These are phyloP conservation scores for Didymella arachidicola DNA, from an alignment of 2,329 filamentous ascomycete genomes.

Conservation along the genomic window DNA sequence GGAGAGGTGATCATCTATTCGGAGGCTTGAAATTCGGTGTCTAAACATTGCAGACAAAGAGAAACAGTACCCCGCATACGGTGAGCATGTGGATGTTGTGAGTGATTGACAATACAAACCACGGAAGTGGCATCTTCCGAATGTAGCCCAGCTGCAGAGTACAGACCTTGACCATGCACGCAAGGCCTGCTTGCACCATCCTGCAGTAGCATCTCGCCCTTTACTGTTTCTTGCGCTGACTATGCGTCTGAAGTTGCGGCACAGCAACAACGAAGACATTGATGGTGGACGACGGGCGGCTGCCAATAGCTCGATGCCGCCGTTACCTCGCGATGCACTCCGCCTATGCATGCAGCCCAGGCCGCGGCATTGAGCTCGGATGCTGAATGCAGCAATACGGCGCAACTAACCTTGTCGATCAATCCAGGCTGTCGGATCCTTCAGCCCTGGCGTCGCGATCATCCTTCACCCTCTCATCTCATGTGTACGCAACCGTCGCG, in stretches of 20 bases:
- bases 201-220: not conserved
- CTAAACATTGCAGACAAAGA: not conserved
- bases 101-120: not conserved
- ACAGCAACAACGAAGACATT: not conserved
- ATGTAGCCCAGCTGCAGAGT: conserved; percentile 7
- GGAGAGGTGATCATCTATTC: not conserved
- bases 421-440: conserved; percentile 19
- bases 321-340: not conserved
- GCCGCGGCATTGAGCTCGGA: conserved; percentile 8
- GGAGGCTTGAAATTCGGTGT: not conserved
- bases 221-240: not conserved
- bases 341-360: conserved; percentile 7
- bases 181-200: conserved; percentile 1
- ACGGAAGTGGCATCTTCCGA: conserved; percentile 12
- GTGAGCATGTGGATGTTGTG: not conserved
- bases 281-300: conserved; percentile 3
- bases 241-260: not conserved
- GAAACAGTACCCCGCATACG: conserved; percentile 5
- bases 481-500: not conserved
- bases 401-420: conserved; percentile 23
- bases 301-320: not conserved
- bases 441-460: conserved; percentile 9
- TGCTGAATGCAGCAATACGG: conserved; percentile 11
- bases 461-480: conserved; percentile 23
- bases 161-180: conserved; percentile 1